phyloP scores from a whole-genome alignment of 1,284 basidiomycete genomes.

The Boletus subluridellus region DNA sequence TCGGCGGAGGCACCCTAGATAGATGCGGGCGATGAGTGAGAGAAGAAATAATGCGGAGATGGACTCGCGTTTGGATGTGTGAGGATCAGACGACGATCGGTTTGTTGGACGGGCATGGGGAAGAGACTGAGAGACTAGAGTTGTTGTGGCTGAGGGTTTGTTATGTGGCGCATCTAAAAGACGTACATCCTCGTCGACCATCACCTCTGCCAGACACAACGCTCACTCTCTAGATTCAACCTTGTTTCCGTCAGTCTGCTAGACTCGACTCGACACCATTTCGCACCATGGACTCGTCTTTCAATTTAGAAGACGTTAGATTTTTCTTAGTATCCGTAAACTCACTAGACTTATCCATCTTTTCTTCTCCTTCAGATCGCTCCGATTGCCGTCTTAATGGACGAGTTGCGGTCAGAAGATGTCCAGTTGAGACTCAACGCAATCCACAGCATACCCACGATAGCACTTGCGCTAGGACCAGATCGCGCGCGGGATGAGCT shows the following conservation, averaged over 20 bases:
- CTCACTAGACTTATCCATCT: conserved; percentile 16
- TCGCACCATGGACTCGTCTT: conserved; percentile 58
- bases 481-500: conserved; percentile 95
- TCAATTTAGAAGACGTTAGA: conserved; percentile 56
- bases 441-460: conserved; percentile 97
- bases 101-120: conserved; percentile 50
- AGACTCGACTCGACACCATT: background rate
- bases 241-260: background rate
- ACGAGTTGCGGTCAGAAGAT: conserved; percentile 94
- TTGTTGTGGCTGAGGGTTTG: conserved; percentile 18
- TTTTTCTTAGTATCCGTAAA: conserved; percentile 11
- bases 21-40: background rate
- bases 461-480: conserved; percentile 94
- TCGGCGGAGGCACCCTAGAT: conserved; percentile 67
- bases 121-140: background rate
- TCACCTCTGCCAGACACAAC: background rate
- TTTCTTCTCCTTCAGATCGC: conserved; percentile 54
- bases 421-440: conserved; percentile 93
- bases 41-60: background rate
- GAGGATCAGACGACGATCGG: conserved; percentile 42
- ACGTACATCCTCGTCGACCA: conserved; percentile 2
- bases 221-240: background rate
- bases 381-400: conserved; percentile 87
- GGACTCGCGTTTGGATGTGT: conserved; percentile 50
- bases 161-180: conserved; percentile 21